These are phyloP conservation scores for Yarrowia divulgata DNA, from an alignment of 805 yeast genomes.

Conservation along the genomic window DNA sequence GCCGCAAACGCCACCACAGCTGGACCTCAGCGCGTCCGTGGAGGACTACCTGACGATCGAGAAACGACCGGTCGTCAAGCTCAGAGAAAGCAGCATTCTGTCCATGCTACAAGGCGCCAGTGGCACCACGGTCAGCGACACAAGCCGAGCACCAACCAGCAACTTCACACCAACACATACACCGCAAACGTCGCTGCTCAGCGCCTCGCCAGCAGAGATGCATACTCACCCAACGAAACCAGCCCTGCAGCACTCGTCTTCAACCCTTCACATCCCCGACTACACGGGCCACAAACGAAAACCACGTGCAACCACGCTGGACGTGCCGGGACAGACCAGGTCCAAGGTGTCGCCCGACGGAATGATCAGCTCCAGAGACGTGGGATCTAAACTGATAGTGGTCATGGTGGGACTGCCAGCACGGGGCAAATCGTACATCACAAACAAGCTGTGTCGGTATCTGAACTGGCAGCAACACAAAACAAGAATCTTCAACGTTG, in stretches of 20 bases:
- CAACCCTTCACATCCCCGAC: slow-evolving; percentile 23
- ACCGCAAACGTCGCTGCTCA: neutral
- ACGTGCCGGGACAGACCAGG: slow-evolving; percentile 90
- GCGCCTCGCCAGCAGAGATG: slow-evolving; percentile 1
- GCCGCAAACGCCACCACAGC: slow-evolving; percentile 33
- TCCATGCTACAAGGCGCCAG: slow-evolving; percentile 19
- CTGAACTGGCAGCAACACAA: slow-evolving; percentile 94
- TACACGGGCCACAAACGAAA: slow-evolving; percentile 30
- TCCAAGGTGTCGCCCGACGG: slow-evolving; percentile 78
- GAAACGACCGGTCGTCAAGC: slow-evolving; percentile 22
- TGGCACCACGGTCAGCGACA: slow-evolving; percentile 24
- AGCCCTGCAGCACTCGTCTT: slow-evolving; percentile 11
- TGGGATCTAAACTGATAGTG: slow-evolving; percentile 83
- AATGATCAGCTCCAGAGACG: slow-evolving; percentile 59
- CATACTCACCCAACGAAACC: neutral
- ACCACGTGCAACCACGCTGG: slow-evolving; percentile 76
- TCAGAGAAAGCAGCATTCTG: slow-evolving; percentile 34
- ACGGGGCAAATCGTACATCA: slow-evolving; percentile 90
- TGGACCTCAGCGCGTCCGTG: slow-evolving; percentile 15
- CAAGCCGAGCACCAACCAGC: slow-evolving; percentile 16
- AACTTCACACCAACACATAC: slow-evolving; percentile 5
- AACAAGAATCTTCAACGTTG: slow-evolving; percentile 91
- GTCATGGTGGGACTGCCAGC: slow-evolving; percentile 98
- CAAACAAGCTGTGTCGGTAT: slow-evolving; percentile 88
- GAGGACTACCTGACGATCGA: slow-evolving; percentile 28